Base-by-base conservation (phyloP, 345 rosid genomes). In the Acer yangbiense region DNA sequence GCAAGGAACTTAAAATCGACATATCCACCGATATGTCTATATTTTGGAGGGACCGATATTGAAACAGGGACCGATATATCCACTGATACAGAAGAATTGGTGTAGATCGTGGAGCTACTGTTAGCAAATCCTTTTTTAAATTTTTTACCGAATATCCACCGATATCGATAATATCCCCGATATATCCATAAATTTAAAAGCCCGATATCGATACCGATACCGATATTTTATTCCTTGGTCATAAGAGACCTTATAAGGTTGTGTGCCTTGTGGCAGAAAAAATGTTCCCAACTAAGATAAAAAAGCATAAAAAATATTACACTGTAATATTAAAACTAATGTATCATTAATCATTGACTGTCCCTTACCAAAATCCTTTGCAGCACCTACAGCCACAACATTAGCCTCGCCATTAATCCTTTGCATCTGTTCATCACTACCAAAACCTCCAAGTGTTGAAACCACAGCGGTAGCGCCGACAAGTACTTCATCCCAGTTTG, bases 401-500 rank as follows among this genome's bases (percentile, higher is more conserved):
- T 93, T 93, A 79, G 99, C 98, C 85, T 92, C 97, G 18, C 97
- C 96, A 10, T 92, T 95, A 76, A 93, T 91, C 81, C 97, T 89
- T 81, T 83, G 83, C 98, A 95, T 95, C 80, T 93, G 98, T 69
- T 93, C 97, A 79, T 95, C 95, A 73, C 82, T 95, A 29, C 97
- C 98, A 80, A 95, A 85, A 71, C 99, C 99, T 82, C 98, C 98
- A 62, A 92, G 84, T 17, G 99, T 95, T 9, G 99, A 93, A 83
- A 95, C 92, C 55, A 93, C 94, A 3, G 96, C 88, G 74, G 94
- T 95, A 68, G 98, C 97, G 68, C 99, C 97, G 14, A 78, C 82
- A 82, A 93, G 93, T n/a, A 95, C 92, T 81, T 90, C 99, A 87
- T 95, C 98, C 98, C 98, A 95, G 73, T 92, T 91, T 65, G 84